phyloP scores from a whole-genome alignment of 805 yeast species.

The Zygotorulaspora danielsina region DNA sequence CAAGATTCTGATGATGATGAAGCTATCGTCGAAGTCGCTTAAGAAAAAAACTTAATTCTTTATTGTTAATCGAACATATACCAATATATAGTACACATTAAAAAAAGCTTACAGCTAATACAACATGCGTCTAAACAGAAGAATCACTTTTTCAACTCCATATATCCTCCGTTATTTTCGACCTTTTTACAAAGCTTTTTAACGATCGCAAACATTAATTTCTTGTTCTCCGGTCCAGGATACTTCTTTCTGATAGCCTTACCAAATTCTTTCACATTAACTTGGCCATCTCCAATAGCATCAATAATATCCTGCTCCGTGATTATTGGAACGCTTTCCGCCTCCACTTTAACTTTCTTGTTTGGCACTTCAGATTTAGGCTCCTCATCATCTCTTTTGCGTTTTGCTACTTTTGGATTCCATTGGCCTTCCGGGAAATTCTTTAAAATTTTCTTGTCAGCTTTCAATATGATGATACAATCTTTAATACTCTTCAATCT shows the following conservation, averaged over 20 bases:
- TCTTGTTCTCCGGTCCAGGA: conserved; percentile 33
- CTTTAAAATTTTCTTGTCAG: conserved; percentile 54
- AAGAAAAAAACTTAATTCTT: conserved; percentile 6
- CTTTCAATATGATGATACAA: conserved; percentile 60
- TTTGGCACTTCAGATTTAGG: conserved; percentile 28
- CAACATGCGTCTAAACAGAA: too few species aligned
- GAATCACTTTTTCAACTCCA: conserved; percentile 29
- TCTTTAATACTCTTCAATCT: conserved; percentile 44
- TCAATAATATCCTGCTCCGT: conserved; percentile 69
- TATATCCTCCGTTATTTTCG: conserved; percentile 25
- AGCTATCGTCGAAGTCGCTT: conserved; percentile 37
- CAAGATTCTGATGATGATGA: conserved; percentile 26
- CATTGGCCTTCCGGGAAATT: conserved; percentile 79
- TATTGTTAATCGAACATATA: too few species aligned
- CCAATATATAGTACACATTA: too few species aligned
- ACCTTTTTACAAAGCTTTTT: conserved; percentile 32
- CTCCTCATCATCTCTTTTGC: conserved; percentile 25
- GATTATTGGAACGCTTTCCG: conserved; percentile 38
- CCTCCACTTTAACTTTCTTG: conserved; percentile 42
- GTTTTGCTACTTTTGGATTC: conserved; percentile 56
- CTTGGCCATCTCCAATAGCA: conserved; percentile 43
- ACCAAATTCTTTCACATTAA: conserved; percentile 56
- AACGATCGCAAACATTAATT: conserved; percentile 31
- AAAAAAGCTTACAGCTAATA: too few species aligned
- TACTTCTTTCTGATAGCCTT: conserved; percentile 52